Evolutionary conservation across 208 protist species (phyloP), one percentile per base, ranked within the genome.

Genomic region (Leishmania mexicana): DNA sequence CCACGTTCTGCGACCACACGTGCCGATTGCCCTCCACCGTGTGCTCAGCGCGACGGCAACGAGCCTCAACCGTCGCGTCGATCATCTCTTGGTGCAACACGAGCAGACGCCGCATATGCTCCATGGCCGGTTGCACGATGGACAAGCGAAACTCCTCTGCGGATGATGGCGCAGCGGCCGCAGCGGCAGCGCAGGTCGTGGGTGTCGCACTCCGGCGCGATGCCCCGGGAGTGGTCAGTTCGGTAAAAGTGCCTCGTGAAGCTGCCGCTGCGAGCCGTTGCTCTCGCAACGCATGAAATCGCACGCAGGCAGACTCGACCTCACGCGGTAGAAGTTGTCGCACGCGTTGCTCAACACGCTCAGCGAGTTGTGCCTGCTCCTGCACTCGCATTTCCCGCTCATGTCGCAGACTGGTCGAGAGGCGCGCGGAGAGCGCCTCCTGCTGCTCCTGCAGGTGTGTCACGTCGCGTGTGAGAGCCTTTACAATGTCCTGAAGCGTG

Each of bases 31-130:
- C 83, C 35, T 80, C 78, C 58, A 89, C 82, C 15, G 72, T 75
- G 28, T 80, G 74, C 84, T 93, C 89, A 47, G 89, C 86, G 60
- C 85, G 82, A 19, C 72, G 81, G 75, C 91, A 95, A n/a, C 94
- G 89, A 77, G 86, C 86, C 79, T 97, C 90, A 68, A 96, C 91
- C 2, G 87, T 57, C 17, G 90, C 85, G 51, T 91, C 79, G 71
- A 97, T 75, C 87, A 97, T 87, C 47, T 90, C 86, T 74, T 97
- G 91, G 72, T 97, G 92, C 11, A 90, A 81, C 19, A 81, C 87
- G 54, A 97, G 87, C 42, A 97, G 81, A 8, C 92, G 92, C 7
- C 87, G 90, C 75, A 97, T 85, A 76, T 97, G 92, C 67, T 93
- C 91, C 62, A 92, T 71, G 28, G 90, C 83, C 28, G 92, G 89